Evolutionary conservation across 139 green algal species (phyloP), one percentile per base, ranked within the genome.

Genomic region (Edaphochlamys debaryana): DNA sequence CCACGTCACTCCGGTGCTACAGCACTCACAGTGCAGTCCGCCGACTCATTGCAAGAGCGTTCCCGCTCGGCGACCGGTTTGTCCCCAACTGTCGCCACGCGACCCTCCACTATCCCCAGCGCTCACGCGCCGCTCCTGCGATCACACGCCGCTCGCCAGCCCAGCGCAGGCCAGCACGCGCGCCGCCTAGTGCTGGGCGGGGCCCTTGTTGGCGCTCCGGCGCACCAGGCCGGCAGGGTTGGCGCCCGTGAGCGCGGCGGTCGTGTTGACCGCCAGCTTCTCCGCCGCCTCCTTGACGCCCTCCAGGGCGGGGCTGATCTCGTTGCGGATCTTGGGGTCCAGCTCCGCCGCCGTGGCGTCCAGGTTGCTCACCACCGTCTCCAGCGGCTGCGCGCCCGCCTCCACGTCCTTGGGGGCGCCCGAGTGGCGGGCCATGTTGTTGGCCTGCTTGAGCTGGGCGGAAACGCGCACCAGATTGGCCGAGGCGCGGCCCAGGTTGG

Each of bases 261-360:
- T 41, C 27, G 75, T 81, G 58, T 71, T 71, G 40, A 41, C 60
- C 0, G 75, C 60, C 40, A 81, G 75, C 38, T 45, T 60, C 60
- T 71, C 75, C 19, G 75, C 75, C 8, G 75, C 75, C 32, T 81
- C 60, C 0, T 38, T 38, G 25, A 81, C 75, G 5, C 40, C 40
- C 20, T 81, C 75, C 41, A 81, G 30, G 7, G 64, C 75, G 1
- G 75, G 60, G n/a, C 54, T 45, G 41, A 81, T 71, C 60, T 81
- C 75, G 6, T 27, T 22, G 13, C 41, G 75, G 60, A 63, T 34
- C 75, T 81, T 45, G 40, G 60, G 60, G 23, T 60, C 40, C 60
- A 71, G 60, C 56, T 71, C 41, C 4, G 40, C 41, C 38, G 41
- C 34, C 11, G 60, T 60, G 30, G 22, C 66, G 11, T 63, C 75